Evolutionary conservation across 2,329 filamentous ascomycete genomes (phyloP).

Genomic region (Fusarium anthophilum): DNA sequence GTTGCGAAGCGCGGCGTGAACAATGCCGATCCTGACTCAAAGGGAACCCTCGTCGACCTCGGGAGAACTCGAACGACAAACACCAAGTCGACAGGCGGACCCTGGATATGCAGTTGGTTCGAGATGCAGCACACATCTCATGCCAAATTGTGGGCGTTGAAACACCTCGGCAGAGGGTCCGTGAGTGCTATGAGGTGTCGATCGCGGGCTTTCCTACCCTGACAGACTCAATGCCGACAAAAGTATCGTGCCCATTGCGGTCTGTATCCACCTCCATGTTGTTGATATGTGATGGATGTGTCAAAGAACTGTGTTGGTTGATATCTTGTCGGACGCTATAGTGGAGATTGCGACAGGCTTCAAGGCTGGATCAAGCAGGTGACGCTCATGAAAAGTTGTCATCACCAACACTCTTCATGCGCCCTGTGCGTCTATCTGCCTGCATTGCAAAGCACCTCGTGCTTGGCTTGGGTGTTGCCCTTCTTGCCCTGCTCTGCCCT

Average conservation of each 20-base stretch:
- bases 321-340: conserved; percentile 11
- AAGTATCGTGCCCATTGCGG: neutral
- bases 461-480: neutral
- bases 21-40: conserved; percentile 18
- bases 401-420: conserved; percentile 39
- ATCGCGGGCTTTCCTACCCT: conserved; percentile 31
- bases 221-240: conserved; percentile 32
- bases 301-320: conserved; percentile 33
- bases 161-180: conserved; percentile 26
- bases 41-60: conserved; percentile 6
- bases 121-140: conserved; percentile 17
- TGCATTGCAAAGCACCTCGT: conserved; percentile 9
- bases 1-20: conserved; percentile 21
- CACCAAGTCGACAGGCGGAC: conserved; percentile 17
- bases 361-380: conserved; percentile 36
- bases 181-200: conserved; percentile 13
- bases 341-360: conserved; percentile 22
- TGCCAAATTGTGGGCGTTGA: conserved; percentile 19
- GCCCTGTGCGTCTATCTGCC: conserved; percentile 19
- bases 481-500: neutral
- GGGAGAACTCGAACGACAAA: conserved; percentile 18
- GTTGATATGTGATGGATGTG: conserved; percentile 20
- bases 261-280: conserved; percentile 4
- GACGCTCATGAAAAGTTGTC: conserved; percentile 4
- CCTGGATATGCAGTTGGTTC: conserved; percentile 43